Evolutionary conservation across 768 basidiomycete genomes (phyloP), one percentile per base, ranked within the genome.

Genomic region (Galerina sulciceps): DNA sequence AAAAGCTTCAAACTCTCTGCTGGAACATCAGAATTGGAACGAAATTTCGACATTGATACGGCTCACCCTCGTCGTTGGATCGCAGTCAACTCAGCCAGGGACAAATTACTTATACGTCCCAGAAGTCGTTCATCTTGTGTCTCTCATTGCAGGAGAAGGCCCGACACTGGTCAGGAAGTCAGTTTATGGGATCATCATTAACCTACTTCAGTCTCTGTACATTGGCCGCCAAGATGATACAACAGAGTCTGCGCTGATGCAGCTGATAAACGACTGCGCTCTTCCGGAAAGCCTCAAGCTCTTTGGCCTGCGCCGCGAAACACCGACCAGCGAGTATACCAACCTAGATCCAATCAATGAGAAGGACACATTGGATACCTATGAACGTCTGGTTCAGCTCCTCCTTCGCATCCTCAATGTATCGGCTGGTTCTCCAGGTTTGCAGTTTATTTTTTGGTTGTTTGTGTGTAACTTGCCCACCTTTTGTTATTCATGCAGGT

Each of bases 41-140:
- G 93, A 94, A 67, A 88, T 96, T 2, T 88, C 91, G 0, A 88
- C 89, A 1, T 77, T 96, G 37, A 79, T 90, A 38, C 88, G 93
- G 4, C 81, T 96, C n/a, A 79, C 84, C 41, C 81, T 92, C 10
- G 81, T 88, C 10, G 85, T 91, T 17, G 84, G 88, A 50, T 87
- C 91, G 60, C 85, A 88, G 46, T 81, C 85, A 0, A 83, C 82
- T 46, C 82, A 87, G 34, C 76, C 84, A 2, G 79, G 81, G 11
- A 86, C 88, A 60, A 85, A 84, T 51, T 90, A 93, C 64, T 77
- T 95, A 23, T 94, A 87, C 67, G 82, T 94, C 4, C 90, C 95
- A 0, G 95, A 97, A 69, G 78, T 91, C 34, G 78, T 88, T 43
- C 93, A 97, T 70, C 77, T 93, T 38, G 85, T 93, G 60, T 87